Conservation (phyloP, 768 basidiomycete species). For the Trametes maxima region DNA sequence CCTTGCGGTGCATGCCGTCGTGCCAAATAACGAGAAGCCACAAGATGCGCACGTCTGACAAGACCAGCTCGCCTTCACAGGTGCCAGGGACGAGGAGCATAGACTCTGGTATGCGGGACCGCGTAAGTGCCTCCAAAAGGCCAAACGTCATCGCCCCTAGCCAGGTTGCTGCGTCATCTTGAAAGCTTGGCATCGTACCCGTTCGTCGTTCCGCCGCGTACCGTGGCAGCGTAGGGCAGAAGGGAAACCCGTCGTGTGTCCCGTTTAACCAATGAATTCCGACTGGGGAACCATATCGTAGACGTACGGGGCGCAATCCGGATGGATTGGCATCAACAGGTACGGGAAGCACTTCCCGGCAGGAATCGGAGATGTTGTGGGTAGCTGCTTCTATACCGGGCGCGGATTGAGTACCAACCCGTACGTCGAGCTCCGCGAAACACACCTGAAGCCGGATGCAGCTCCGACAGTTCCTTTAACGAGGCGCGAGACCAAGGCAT, state of each 20-base stretch:
- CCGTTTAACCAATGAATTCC: slow-evolving; percentile 3
- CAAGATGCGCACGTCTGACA: background rate
- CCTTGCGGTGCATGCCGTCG: no score
- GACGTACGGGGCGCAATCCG: background rate
- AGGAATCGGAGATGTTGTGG: background rate
- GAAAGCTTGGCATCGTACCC: background rate
- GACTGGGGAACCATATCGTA: background rate
- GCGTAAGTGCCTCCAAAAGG: slow-evolving; percentile 3
- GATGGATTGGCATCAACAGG: background rate
- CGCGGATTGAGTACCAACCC: no score
- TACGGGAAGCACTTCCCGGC: no score
- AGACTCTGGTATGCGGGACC: slow-evolving; percentile 1
- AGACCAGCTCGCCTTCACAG: background rate
- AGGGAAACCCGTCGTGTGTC: background rate
- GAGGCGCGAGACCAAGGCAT: background rate
- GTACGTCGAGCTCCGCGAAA: no score
- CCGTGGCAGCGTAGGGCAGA: background rate
- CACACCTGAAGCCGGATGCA: no score
- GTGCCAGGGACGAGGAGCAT: background rate
- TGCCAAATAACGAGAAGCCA: background rate
- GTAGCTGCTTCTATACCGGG: background rate
- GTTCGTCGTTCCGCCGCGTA: background rate
- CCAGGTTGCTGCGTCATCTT: background rate
- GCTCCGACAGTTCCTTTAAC: background rate
- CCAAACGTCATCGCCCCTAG: slow-evolving; percentile 14